Evolutionary conservation across 225 moss, liverwort and hornwort species (phyloP).

Genomic region (Asterella californica): DNA sequence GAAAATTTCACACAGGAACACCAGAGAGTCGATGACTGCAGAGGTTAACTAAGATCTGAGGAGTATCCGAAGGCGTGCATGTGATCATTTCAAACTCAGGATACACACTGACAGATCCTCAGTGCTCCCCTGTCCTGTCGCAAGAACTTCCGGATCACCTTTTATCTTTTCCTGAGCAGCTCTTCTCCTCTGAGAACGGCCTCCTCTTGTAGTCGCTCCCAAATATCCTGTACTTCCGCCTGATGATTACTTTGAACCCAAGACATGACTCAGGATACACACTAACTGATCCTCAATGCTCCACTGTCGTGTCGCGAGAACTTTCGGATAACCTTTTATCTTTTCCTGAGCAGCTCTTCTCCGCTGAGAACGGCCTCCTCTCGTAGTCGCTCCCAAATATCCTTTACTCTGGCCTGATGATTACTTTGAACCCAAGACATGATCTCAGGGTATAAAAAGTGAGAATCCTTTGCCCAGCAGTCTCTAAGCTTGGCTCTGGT

Average conservation of each 20-base stretch:
- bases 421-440: conserved; percentile 76
- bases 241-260: conserved; percentile 32
- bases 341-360: conserved; percentile 27
- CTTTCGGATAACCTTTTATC: not conserved
- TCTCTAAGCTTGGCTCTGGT: conserved; percentile 52
- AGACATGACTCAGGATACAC: not conserved
- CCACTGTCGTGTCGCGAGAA: not conserved
- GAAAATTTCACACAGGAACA: too few relatives aligned
- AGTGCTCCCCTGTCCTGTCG: too few relatives aligned
- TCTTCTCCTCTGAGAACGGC: conserved; percentile 33
- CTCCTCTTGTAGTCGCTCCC: conserved; percentile 54
- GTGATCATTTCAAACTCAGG: not conserved
- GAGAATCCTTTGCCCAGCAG: conserved; percentile 55
- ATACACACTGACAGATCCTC: not conserved
- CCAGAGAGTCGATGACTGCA: too few relatives aligned
- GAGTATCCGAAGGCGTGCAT: too few relatives aligned
- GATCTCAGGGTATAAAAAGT: conserved; percentile 69
- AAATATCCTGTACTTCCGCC: conserved; percentile 49
- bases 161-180: conserved; percentile 21
- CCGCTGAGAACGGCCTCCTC: conserved; percentile 46
- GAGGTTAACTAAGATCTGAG: too few relatives aligned
- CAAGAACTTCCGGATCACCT: too few relatives aligned
- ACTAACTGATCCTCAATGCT: not conserved
- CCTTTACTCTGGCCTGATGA: conserved; percentile 43
- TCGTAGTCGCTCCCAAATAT: conserved; percentile 52